Evolutionary conservation across 2,329 filamentous ascomycete species (phyloP), one percentile per base, ranked within the genome.

Genomic region (Penicillium sp.): DNA sequence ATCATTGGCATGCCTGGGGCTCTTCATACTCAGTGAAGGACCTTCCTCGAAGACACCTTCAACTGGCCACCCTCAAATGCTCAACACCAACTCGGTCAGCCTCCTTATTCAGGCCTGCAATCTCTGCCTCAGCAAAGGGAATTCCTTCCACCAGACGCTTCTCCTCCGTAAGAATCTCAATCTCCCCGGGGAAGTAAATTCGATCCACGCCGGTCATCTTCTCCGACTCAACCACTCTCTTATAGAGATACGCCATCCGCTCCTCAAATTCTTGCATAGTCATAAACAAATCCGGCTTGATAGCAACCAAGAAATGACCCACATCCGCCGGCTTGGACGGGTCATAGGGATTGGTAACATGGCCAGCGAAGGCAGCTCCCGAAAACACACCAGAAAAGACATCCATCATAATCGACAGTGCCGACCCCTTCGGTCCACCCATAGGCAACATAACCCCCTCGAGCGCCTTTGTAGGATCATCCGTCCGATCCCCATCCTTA

Each of bases 391-490:
- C 91, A 0, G 90, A 93, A 72, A 95, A 94, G 2, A 96, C 89
- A 72, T 95, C 91, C 92, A 95, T 95, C 90, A 93, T 94, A 59
- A 95, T 86, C 0, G 90, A 81, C 44, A 95, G 75, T 0, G 85
- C 92, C 2, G 89, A 91, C 0, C 92, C 92, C 75, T 95, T 95
- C 0, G 91, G 91, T 0, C 92, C 91, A 2, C 91, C 91, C 89
- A 95, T 93, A 0, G 91, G 91, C 22, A 94, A 78, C 91, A 95
- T 94, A 3, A 93, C 90, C 1, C 91, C 91, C 37, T 87, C 85
- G 10, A 95, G 78, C 0, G 91, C 92, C 22, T 82, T 83, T 1
- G 82, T 85, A 0, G 92, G 91, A 68, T 95, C 90, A 59, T 90
- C 86, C 0, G 91, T 92, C n/a, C 78, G 82, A 13, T 81, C 80